Conservation (phyloP, 306 rosid genomes). For the Sesbania bispinosa region DNA sequence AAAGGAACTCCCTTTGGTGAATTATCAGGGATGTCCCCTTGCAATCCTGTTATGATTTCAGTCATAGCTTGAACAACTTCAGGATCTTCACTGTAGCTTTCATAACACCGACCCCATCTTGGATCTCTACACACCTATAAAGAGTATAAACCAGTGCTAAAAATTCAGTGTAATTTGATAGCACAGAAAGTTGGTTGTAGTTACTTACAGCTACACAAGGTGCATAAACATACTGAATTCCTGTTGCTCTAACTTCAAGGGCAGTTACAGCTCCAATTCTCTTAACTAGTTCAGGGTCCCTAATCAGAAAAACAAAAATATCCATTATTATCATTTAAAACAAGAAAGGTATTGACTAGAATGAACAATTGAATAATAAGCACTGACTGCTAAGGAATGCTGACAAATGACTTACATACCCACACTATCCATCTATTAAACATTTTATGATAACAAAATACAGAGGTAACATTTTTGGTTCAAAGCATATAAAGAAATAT, state of each 20-base stretch:
- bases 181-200: neutral
- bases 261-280: constrained; percentile 54
- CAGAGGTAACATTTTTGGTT: neutral
- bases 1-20: constrained; percentile 38
- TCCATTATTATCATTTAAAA: neutral
- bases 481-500: neutral
- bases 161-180: neutral
- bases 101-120: constrained; percentile 56
- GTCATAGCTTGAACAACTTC: constrained; percentile 43
- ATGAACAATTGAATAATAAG: neutral
- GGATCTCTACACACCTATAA: constrained; percentile 57
- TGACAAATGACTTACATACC: neutral
- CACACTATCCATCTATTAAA: neutral
- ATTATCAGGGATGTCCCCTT: constrained; percentile 35
- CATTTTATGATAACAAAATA: neutral
- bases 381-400: neutral
- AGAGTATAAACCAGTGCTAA: neutral
- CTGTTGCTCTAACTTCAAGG: constrained; percentile 55
- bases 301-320: constrained; percentile 3
- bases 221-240: constrained; percentile 44
- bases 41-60: constrained; percentile 43
- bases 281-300: constrained; percentile 50
- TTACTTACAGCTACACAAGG: constrained; percentile 50
- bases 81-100: constrained; percentile 54
- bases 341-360: neutral